Percentiles rank a stretch among this genome's conserved stretches.
Evolutionary conservation across 768 basidiomycete species (phyloP).

Genomic region (Mrakia gelida): DNA sequence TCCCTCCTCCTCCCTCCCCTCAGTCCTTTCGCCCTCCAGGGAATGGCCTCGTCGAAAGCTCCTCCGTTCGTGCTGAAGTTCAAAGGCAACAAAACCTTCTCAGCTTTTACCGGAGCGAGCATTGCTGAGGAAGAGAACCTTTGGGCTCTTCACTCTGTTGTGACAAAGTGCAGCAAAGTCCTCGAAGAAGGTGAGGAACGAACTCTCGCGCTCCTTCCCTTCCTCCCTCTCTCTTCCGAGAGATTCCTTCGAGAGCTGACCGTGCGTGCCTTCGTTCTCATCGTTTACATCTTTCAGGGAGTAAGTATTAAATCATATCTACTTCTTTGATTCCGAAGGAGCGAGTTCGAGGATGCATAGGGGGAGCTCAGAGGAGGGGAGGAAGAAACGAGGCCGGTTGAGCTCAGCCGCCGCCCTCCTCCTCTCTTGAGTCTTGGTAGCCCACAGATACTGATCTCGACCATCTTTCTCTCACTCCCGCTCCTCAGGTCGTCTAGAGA

Average conservation of each 20-base stretch:
- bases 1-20: background rate
- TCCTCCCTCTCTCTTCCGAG: background rate
- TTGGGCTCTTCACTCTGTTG: background rate
- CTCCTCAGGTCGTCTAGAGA: slow-evolving; percentile 2
- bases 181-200: slow-evolving; percentile 3
- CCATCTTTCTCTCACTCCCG: background rate
- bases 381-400: background rate
- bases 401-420: background rate
- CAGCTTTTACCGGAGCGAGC: background rate
- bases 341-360: background rate
- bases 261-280: too few relatives aligned
- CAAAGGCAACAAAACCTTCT: slow-evolving; percentile 18
- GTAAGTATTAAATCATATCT: background rate
- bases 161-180: background rate
- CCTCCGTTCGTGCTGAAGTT: slow-evolving; percentile 9
- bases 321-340: background rate
- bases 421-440: too few relatives aligned
- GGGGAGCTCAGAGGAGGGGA: background rate
- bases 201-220: background rate
- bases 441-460: background rate
- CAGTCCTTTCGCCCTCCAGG: background rate
- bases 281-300: background rate
- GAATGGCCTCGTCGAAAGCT: background rate
- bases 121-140: background rate
- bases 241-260: background rate